Base-by-base conservation (phyloP, 2,329 filamentous ascomycete species). In the Ophiognomonia clavigignenti-juglandacearum region DNA sequence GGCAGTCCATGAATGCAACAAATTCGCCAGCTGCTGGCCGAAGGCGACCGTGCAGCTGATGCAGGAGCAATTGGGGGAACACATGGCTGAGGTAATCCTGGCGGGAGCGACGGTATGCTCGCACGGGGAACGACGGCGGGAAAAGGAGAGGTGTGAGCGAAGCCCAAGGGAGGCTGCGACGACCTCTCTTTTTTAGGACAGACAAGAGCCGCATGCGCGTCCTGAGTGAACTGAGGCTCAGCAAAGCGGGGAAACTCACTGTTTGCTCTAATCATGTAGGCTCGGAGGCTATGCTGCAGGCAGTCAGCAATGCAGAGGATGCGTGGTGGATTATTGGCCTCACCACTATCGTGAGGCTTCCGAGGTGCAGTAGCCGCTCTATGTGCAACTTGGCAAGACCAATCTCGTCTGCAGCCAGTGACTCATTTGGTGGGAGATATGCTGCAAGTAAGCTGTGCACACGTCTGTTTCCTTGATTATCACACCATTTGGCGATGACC, bases 1-100 rank as follows among this genome's bases (percentile, higher is more conserved):
- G 5, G 36, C 31, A 4, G 10, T n/a, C 38, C 39, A 36, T 3
- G 16, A 23, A 5, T 42, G 38, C 11, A 47, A 19, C 22, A 50
- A 19, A 19, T 39, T 43, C 5, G 39, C 43, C n/a, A 50, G 29
- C 26, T 43, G 45, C 32, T 41, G 48, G 39, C 48, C 43, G 39
- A 44, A 47, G n/a, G 44, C 44, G 18, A 26, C 27, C 13, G 36
- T 40, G 18, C 36, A 45, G 10, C 32, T 32, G n/a, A 50, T 14
- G 11, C 43, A 50, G n/a, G 36, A 20, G 14, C 35, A 23, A 22
- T 18, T 13, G 3, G 31, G 22, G 19, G 14, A 8, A 32, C 34
- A 23, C 26, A 39, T 43, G 13, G 38, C 32, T n/a, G 39, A 38
- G 19, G 11, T 13, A 23, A n/a, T n/a, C n/a, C n/a, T n/a, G n/a